Percentiles rank a stretch among this genome's conserved stretches.
Evolutionary conservation across 345 rosid species (phyloP).

Genomic region (Jatropha curcas): DNA sequence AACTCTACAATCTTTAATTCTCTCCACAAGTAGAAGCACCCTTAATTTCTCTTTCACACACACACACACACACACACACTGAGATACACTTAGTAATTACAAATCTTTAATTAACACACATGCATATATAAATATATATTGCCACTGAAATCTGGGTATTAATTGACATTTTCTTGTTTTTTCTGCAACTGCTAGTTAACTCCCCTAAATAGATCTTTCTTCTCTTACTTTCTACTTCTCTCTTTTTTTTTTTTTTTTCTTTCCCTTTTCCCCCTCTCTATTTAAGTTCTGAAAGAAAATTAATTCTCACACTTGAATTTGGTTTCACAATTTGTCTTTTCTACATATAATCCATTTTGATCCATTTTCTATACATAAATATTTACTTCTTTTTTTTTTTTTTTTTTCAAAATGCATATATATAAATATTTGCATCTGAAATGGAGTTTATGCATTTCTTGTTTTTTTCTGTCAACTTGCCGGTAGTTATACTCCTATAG

Average conservation of each 20-base stretch:
- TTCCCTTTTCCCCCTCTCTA: background rate
- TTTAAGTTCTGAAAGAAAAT: constrained; percentile 5
- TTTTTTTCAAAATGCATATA: too few species aligned
- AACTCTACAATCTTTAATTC: too few species aligned
- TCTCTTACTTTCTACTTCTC: background rate
- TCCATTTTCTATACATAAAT: background rate
- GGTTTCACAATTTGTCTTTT: constrained; percentile 22
- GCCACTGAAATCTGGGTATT: constrained; percentile 20
- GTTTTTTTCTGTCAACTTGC: too few species aligned
- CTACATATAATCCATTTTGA: background rate
- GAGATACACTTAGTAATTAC: too few species aligned
- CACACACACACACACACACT: constrained; percentile 8
- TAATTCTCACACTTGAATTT: constrained; percentile 8
- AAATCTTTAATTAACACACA: too few species aligned
- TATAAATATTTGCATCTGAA: too few species aligned
- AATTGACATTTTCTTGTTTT: constrained; percentile 17
- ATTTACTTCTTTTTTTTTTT: background rate
- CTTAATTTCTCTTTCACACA: background rate
- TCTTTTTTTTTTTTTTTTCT: background rate
- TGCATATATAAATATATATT: too few species aligned
- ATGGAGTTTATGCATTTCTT: too few species aligned
- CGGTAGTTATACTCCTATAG: too few species aligned
- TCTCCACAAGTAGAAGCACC: too few species aligned
- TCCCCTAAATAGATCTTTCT: background rate
- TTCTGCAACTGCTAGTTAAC: background rate